Evolutionary conservation across 1,284 basidiomycete species (phyloP), one percentile per base, ranked within the genome.

Genomic region (Ceratobasidium sp.): DNA sequence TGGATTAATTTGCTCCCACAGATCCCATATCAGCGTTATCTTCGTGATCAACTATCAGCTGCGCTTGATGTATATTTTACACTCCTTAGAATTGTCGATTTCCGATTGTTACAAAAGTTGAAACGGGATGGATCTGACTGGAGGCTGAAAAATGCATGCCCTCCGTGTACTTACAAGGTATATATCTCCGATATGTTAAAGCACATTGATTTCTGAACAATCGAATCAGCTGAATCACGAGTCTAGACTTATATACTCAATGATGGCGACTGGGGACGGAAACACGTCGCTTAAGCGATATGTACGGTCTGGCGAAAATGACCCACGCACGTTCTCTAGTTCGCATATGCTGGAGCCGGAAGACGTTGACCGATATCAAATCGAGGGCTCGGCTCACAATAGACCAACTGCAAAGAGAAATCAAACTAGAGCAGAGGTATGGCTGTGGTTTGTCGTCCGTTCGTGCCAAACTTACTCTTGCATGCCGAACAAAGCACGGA

Each of bases 261-360:
- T 69, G 0, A 69, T 78, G 69, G 42, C 74, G 15, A 72, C 70
- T 10, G 70, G 77, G 20, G 76, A 78, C 64, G 76, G 75, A 12
- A 77, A 77, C 58, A 72, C 75, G 45, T 77, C 76, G 0, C 71
- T 75, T 3, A 77, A 77, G 52, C 71, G 75, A 10, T 71, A 75
- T 43, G 70, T 65, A 3, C 54, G 68, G 73, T 25, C 40, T 17
- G 71, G 58, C 10, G 13, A 56, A 12, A 68, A 54, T 20, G 75
- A 78, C 65, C 69, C n/a, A 13, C 71, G 72, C 1, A 31, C 52
- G 17, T 76, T 77, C 57, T 58, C 73, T 10, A 74, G 70, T 22
- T 73, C 76, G 45, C 76, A 76, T 57, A 77, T 72, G 47, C 55
- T 79, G 0, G 15, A 71, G 8, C n/a, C 22, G 1, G 72, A 73